A percentile compares a stretch with the other conserved stretches of the same genome.
phyloP scores from a whole-genome alignment of 352 stramenopile genomes.

The Globisporangium ultimum region DNA sequence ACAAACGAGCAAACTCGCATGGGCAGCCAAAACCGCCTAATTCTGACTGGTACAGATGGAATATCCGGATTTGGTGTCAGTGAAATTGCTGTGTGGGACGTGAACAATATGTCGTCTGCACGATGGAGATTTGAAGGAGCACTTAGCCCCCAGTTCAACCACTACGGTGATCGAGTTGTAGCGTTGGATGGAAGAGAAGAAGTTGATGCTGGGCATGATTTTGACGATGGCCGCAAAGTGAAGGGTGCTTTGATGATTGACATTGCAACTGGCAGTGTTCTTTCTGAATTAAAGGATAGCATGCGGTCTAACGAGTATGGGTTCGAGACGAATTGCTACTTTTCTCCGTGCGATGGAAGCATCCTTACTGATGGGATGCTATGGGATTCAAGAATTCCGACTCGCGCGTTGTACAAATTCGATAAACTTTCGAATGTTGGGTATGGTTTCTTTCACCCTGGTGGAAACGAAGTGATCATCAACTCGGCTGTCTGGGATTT shows the following conservation, averaged over 20 bases:
- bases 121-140: constrained; percentile 65
- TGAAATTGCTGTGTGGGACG: constrained; percentile 75
- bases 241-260: constrained; percentile 64
- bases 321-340: constrained; percentile 77
- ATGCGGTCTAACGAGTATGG: constrained; percentile 75
- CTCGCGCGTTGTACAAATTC: constrained; percentile 82
- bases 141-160: constrained; percentile 67
- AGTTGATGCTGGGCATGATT: constrained; percentile 27
- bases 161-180: constrained; percentile 74
- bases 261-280: constrained; percentile 54
- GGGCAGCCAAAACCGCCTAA: constrained; percentile 39
- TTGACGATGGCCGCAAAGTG: constrained; percentile 27
- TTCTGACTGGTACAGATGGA: constrained; percentile 52
- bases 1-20: constrained; percentile 66
- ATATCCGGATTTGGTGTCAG: constrained; percentile 45
- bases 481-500: constrained; percentile 90
- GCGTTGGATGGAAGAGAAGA: constrained; percentile 47
- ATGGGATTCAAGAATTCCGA: constrained; percentile 73
- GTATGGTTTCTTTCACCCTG: constrained; percentile 83
- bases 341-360: constrained; percentile 62
- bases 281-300: constrained; percentile 60
- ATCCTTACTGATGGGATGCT: constrained; percentile 82
- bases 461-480: constrained; percentile 87
- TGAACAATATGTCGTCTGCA: constrained; percentile 52
- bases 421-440: constrained; percentile 86